Evolutionary conservation across 441 rosid genomes (phyloP).

Genomic region (Gossypium lobatum): DNA sequence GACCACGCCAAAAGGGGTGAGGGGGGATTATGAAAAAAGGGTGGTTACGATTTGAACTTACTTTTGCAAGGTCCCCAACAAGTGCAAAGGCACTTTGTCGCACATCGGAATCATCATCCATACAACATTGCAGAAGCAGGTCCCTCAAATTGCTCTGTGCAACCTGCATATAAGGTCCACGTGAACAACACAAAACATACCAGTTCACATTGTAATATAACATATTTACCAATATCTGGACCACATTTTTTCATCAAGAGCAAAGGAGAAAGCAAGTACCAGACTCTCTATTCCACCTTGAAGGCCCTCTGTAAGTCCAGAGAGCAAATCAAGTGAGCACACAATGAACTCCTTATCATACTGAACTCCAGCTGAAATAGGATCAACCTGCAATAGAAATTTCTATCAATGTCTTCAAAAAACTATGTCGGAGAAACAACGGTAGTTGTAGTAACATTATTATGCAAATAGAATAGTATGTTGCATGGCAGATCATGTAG

Average conservation of each 20-base stretch:
- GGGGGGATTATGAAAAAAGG: not conserved
- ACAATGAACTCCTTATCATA: constrained; percentile 92
- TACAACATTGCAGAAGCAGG: constrained; percentile 83
- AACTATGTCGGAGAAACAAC: constrained; percentile 1
- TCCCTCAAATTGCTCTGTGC: constrained; percentile 81
- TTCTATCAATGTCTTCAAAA: constrained; percentile 13
- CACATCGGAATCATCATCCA: constrained; percentile 83
- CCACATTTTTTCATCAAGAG: constrained; percentile 3
- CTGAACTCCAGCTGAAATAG: constrained; percentile 65
- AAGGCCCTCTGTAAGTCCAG: constrained; percentile 97
- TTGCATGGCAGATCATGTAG: not conserved
- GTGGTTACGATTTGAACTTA: constrained; percentile 30
- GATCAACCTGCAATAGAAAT: constrained; percentile 58
- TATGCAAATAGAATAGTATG: constrained; percentile 8
- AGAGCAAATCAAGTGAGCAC: constrained; percentile 91
- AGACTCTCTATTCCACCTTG: constrained; percentile 86
- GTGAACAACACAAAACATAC: not conserved
- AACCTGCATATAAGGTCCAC: constrained; percentile 41
- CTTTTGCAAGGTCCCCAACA: constrained; percentile 94
- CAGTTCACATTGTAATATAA: not conserved
- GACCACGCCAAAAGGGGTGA: not conserved
- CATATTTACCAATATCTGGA: not conserved
- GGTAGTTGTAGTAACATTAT: not conserved
- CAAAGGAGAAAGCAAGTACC: constrained; percentile 44
- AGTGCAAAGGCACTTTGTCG: constrained; percentile 99